Evolutionary conservation across 1,139 yeast species (phyloP).

Genomic region (Petasospora fabianii): DNA sequence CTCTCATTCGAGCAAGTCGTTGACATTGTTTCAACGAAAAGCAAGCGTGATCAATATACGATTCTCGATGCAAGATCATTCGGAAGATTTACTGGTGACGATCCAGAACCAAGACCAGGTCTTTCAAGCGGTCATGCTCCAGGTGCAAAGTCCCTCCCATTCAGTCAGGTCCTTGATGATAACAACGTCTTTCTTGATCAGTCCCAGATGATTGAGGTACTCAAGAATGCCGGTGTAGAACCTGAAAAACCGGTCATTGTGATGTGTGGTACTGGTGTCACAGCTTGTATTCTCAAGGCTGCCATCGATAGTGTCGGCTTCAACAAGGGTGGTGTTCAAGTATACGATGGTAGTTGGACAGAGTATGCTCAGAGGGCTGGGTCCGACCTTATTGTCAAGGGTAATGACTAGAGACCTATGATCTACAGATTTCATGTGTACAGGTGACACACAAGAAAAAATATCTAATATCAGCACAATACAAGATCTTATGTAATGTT

Average conservation of each 20-base stretch:
- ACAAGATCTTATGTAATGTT: background rate
- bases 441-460: background rate
- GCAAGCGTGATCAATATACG: conserved; percentile 45
- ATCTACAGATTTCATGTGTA: background rate
- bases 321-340: conserved; percentile 46
- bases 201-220: conserved; percentile 42
- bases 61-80: conserved; percentile 79
- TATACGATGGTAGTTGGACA: conserved; percentile 97
- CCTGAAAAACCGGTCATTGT: conserved; percentile 62
- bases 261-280: conserved; percentile 95
- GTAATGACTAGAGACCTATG: conserved; percentile 12
- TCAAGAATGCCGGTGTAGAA: conserved; percentile 37
- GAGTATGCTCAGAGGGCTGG: conserved; percentile 39
- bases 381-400: conserved; percentile 30
- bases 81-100: conserved; percentile 71
- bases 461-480: background rate
- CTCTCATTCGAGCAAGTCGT: conserved; percentile 62
- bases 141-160: conserved; percentile 76
- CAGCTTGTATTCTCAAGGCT: conserved; percentile 78
- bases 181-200: conserved; percentile 25
- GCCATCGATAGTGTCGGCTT: conserved; percentile 61
- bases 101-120: conserved; percentile 87
- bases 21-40: conserved; percentile 47
- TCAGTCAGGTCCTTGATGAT: conserved; percentile 50
- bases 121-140: conserved; percentile 88